Percentiles rank a stretch among this genome's conserved stretches.
These are phyloP conservation scores for Dioscorea zingiberensis DNA, from an alignment of 106 monocot species.

Conservation along the genomic window DNA sequence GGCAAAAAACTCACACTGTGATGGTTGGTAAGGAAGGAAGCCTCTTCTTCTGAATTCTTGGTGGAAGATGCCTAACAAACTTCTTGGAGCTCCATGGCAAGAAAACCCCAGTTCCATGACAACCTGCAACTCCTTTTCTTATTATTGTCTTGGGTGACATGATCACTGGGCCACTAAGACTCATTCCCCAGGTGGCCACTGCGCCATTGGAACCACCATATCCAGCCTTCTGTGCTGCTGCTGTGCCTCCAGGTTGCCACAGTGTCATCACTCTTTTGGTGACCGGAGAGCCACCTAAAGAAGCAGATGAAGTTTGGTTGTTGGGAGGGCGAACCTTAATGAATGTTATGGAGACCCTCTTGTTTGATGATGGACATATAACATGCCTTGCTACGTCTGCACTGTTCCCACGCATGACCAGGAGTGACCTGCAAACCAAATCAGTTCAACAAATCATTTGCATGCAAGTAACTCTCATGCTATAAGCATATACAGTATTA, in stretches of 20 bases:
- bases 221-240: no score
- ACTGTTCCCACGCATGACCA: slow-evolving; percentile 97
- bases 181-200: slow-evolving; percentile 52
- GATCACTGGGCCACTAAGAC: slow-evolving; percentile 26
- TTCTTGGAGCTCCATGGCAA: slow-evolving; percentile 79
- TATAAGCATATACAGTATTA: no score
- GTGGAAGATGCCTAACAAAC: slow-evolving; percentile 83
- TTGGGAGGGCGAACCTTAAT: slow-evolving; percentile 53
- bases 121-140: background rate
- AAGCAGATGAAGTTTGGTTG: slow-evolving; percentile 6
- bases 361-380: slow-evolving; percentile 67
- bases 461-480: background rate
- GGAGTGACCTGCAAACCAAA: slow-evolving; percentile 64
- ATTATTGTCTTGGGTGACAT: slow-evolving; percentile 28
- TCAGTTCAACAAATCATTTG: no score
- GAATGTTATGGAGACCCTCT: slow-evolving; percentile 67
- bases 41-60: slow-evolving; percentile 74
- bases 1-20: background rate
- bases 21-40: slow-evolving; percentile 32
- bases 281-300: background rate
- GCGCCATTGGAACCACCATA: slow-evolving; percentile 19
- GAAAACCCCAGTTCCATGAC: slow-evolving; percentile 77
- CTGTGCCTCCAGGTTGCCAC: slow-evolving; percentile 39
- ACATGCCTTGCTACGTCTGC: slow-evolving; percentile 98
- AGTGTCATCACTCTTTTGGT: slow-evolving; percentile 36